Percentiles rank a stretch among this genome's conserved stretches.
These are phyloP conservation scores for Hamamelis virginiana DNA, from an alignment of 164 flowering plant species.

Conservation along the genomic window DNA sequence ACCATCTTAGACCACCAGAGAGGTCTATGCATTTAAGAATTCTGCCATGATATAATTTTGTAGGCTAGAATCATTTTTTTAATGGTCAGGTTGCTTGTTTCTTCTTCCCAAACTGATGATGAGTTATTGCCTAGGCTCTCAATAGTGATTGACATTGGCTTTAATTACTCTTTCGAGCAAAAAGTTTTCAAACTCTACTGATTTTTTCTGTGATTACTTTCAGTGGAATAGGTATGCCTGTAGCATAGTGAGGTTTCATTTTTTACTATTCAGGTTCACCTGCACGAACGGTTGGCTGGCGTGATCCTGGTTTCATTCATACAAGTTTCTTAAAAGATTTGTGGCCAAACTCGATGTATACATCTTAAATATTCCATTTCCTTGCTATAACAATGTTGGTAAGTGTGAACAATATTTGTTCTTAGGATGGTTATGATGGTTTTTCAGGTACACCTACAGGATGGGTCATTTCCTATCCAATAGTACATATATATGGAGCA, in stretches of 20 bases:
- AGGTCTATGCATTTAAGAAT: no score
- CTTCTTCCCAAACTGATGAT: no score
- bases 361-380: background rate
- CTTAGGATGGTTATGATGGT: background rate
- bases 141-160: no score
- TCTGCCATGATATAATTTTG: no score
- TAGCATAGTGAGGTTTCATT: conserved; percentile 1
- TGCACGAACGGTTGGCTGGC: conserved; percentile 88
- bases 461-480: conserved; percentile 62
- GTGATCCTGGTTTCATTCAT: conserved; percentile 91
- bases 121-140: no score
- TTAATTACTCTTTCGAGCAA: no score
- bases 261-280: conserved; percentile 58
- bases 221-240: no score
- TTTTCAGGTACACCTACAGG: conserved; percentile 64
- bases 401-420: background rate
- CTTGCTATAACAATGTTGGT: background rate
- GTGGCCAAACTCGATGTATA: conserved; percentile 81
- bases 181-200: no score
- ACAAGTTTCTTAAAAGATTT: conserved; percentile 75
- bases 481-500: conserved; percentile 73
- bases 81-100: no score
- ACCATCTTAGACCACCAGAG: no score
- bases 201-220: no score
- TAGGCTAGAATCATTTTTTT: no score